Evolutionary conservation across 129 eudicot species (phyloP).

Genomic region (Flaveria linearis): DNA sequence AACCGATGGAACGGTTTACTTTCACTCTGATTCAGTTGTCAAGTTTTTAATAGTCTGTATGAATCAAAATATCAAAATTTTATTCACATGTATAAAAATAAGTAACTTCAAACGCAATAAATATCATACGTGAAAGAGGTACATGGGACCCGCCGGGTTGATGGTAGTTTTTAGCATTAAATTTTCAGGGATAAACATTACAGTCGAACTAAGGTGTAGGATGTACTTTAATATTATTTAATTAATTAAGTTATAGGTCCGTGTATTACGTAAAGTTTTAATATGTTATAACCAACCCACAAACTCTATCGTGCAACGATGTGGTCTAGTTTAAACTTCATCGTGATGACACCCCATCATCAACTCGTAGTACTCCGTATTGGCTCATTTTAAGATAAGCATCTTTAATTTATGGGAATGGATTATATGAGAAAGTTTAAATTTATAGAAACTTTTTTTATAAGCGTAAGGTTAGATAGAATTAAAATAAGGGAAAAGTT

Average conservation of each 20-base stretch:
- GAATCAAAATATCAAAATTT: neutral
- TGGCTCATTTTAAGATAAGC: too few species aligned
- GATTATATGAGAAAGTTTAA: too few species aligned
- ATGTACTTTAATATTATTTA: neutral
- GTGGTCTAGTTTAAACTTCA: neutral
- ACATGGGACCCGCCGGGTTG: neutral
- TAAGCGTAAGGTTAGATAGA: too few species aligned
- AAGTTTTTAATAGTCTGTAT: neutral
- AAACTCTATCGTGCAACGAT: neutral
- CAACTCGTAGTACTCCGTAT: too few species aligned
- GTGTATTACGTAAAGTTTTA: too few species aligned
- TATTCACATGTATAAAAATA: neutral
- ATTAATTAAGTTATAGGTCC: neutral
- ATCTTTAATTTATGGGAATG: too few species aligned
- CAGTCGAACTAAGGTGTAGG: conserved; percentile 8
- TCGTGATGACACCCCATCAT: too few species aligned
- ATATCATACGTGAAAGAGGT: neutral
- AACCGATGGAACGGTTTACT: too few species aligned
- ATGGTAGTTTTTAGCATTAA: conserved; percentile 26
- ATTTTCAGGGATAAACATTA: conserved; percentile 2
- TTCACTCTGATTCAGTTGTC: too few species aligned
- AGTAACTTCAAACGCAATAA: neutral
- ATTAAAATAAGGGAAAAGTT: too few species aligned
- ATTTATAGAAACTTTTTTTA: too few species aligned
- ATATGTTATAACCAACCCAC: neutral